Evolutionary conservation across 305 asterid species (phyloP), one percentile per base, ranked within the genome.

Genomic region (Solanum hybrid): DNA sequence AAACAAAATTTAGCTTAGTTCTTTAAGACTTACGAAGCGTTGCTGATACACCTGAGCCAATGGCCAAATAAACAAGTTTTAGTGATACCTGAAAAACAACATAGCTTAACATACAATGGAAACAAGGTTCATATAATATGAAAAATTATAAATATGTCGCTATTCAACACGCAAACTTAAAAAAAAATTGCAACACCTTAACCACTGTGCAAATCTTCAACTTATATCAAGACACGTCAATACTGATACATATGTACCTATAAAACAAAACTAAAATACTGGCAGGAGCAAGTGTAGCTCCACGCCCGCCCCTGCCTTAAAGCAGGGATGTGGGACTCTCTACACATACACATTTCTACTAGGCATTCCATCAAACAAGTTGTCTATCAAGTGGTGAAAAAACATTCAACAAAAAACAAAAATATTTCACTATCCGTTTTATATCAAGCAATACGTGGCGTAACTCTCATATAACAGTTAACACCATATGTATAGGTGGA

Each of bases 21-120:
- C 19, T 15, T 19, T 77, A 4, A 60, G 82, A 90, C 95, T 91
- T 91, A 95, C 96, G 95, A 45, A 93, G 92, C 89, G 92, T 93
- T 17, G 98, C 93, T 0, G 96, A 95, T 4, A 35, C 94, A 73
- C 96, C 98, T 73, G 93, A 91, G 26, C 95, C 95, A 3, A 89
- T 1, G 4, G 96, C 95, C 92, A 95, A 87, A 85, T 95, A 95
- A 87, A 95, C 96, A 91, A 93, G 91, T 92, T 92, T 91, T 0
- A 93, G 85, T 19, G 95, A 88, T 75, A 94, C 38, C 75, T 84
- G 36, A 84, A 84, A 84, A 19, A 8, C 5, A 26, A 71, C 34
- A 51, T 51, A 51, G 64, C 15, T 15, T 51, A 51, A 27, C 29
- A 27, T 27, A 51, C n/a, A 51, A 22, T 15, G 66, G 66, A 51